These are phyloP conservation scores for Aureobasidium sp. DNA, from an alignment of 2,329 filamentous ascomycete genomes.

Conservation along the genomic window DNA sequence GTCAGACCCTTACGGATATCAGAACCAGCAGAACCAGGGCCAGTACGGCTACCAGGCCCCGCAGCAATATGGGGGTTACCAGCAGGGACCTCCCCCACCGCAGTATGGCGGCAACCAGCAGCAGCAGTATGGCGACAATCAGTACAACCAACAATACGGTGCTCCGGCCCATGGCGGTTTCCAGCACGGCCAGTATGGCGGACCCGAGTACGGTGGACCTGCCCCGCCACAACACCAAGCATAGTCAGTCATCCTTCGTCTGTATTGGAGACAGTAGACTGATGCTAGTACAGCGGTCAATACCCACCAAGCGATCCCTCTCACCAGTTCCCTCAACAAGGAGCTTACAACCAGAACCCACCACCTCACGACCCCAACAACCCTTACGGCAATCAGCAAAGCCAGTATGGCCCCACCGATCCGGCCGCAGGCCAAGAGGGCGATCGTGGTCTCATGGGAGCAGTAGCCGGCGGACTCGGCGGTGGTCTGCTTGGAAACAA, in stretches of 20 bases:
- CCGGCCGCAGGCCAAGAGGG: slow-evolving; percentile 43
- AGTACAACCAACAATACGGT: slow-evolving; percentile 23
- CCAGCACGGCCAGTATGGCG: slow-evolving; percentile 38
- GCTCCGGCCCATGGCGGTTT: slow-evolving; percentile 44
- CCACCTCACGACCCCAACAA: slow-evolving; percentile 30
- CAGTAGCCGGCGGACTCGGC: slow-evolving; percentile 50
- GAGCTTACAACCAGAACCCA: slow-evolving; percentile 33
- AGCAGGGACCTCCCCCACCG: slow-evolving; percentile 12
- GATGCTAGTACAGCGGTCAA: slow-evolving; percentile 21
- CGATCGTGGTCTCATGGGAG: slow-evolving; percentile 52
- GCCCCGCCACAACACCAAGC: slow-evolving; percentile 26
- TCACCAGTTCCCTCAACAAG: slow-evolving; percentile 32
- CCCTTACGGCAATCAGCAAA: slow-evolving; percentile 30
- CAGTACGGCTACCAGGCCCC: slow-evolving; percentile 7
- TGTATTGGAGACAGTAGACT: slow-evolving; percentile 19
- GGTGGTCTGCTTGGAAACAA: slow-evolving; percentile 51
- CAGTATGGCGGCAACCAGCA: slow-evolving; percentile 17
- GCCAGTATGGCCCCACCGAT: slow-evolving; percentile 37
- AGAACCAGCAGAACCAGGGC: slow-evolving; percentile 25
- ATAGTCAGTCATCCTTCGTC: slow-evolving; percentile 27
- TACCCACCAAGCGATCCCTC: slow-evolving; percentile 21
- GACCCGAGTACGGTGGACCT: slow-evolving; percentile 25
- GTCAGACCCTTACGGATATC: slow-evolving; percentile 47
- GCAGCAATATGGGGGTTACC: slow-evolving; percentile 20
- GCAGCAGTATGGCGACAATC: slow-evolving; percentile 20